Percentiles rank a stretch among this genome's conserved stretches.
These are phyloP conservation scores for Zymoseptoria tritici DNA, from an alignment of 2,329 filamentous ascomycete species.

Conservation along the genomic window DNA sequence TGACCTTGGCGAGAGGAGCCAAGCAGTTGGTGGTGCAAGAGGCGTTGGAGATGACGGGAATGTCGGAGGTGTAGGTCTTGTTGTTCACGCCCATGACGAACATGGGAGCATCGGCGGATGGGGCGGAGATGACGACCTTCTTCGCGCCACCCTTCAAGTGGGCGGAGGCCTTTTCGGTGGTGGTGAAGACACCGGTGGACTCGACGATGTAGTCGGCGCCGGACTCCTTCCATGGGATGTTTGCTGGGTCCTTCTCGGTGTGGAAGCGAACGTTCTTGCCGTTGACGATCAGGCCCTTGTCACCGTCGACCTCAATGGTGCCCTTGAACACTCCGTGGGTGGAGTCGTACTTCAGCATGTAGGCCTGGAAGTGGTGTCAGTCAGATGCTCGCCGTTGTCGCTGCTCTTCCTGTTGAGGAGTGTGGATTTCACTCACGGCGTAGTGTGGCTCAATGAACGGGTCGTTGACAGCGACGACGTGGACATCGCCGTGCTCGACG, in stretches of 20 bases:
- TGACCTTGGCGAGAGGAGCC: constrained; percentile 97
- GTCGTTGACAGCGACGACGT: constrained; percentile 96
- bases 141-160: constrained; percentile 96
- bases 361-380: constrained; percentile 54
- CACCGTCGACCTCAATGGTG: constrained; percentile 64
- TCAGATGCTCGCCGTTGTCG: not conserved
- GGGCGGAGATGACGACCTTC: constrained; percentile 82
- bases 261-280: constrained; percentile 95
- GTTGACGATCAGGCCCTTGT: constrained; percentile 74
- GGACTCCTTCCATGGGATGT: constrained; percentile 83
- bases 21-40: constrained; percentile 99
- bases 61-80: constrained; percentile 80
- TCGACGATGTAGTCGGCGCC: constrained; percentile 92
- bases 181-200: constrained; percentile 99
- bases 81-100: constrained; percentile 99
- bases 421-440: constrained; percentile 63
- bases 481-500: constrained; percentile 78
- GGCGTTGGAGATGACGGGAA: constrained; percentile 95
- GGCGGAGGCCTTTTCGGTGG: constrained; percentile 86
- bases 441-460: constrained; percentile 98
- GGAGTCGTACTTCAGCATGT: constrained; percentile 99
- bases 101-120: constrained; percentile 95
- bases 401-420: not conserved
- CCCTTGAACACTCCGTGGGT: constrained; percentile 97
- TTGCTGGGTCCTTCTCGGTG: constrained; percentile 79